Percentiles rank a stretch among this genome's conserved stretches.
Conservation (phyloP, 1,284 basidiomycete genomes). For the Puccinia triticina region DNA sequence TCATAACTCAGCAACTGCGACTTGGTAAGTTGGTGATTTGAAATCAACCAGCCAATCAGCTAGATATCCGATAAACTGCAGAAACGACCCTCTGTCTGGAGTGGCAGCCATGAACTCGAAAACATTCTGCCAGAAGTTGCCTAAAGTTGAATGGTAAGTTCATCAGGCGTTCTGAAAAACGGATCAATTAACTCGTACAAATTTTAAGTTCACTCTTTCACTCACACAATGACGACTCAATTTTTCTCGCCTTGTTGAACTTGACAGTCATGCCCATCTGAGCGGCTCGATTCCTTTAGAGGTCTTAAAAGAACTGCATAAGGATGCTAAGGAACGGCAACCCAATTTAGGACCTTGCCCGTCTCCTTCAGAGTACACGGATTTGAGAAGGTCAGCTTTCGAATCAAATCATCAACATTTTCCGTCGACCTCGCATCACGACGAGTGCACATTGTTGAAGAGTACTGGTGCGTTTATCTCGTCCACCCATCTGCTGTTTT, state of each 20-base stretch:
- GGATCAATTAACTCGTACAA: neutral
- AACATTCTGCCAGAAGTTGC: conserved; percentile 18
- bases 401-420: neutral
- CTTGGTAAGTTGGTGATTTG: no score
- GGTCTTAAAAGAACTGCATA: conserved; percentile 21
- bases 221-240: neutral
- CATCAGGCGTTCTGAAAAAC: no score
- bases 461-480: neutral
- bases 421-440: no score
- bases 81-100: neutral
- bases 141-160: conserved; percentile 42
- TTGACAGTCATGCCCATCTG: conserved; percentile 42
- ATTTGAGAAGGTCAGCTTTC: conserved; percentile 28
- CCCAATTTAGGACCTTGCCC: conserved; percentile 16
- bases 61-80: neutral
- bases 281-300: conserved; percentile 46
- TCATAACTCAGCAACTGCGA: no score
- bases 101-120: neutral
- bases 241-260: neutral
- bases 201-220: neutral
- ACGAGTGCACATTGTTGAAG: neutral
- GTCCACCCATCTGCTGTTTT: neutral
- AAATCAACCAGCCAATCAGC: no score
- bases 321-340: conserved; percentile 10
- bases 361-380: conserved; percentile 22